Conservation (phyloP, 371 early-diverging fungal genomes). For the Syncephalastrum contaminatum region DNA sequence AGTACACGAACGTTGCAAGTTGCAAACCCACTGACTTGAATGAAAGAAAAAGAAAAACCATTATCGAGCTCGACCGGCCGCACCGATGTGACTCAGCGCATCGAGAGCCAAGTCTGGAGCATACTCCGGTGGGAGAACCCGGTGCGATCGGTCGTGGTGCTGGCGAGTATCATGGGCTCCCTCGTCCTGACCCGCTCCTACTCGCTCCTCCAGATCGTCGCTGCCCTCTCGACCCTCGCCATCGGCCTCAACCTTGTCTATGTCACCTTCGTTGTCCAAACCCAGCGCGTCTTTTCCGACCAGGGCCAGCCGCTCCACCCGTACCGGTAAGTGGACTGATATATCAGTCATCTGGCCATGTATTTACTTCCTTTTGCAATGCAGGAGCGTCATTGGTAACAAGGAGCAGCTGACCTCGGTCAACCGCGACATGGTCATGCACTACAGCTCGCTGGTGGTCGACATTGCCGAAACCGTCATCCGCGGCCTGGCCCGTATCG, state of each 20-base stretch:
- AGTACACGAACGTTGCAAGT: too few relatives aligned
- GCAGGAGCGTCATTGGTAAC: conserved; percentile 29
- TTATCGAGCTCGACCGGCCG: conserved; percentile 4
- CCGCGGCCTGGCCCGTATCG: conserved; percentile 39
- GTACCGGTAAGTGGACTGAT: conserved; percentile 23
- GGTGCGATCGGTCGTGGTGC: conserved; percentile 30
- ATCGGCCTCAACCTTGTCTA: conserved; percentile 43
- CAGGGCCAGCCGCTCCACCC: conserved; percentile 32
- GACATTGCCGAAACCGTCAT: conserved; percentile 36
- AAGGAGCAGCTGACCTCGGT: conserved; percentile 16
- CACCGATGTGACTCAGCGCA: conserved; percentile 36
- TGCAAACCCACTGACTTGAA: too few relatives aligned
- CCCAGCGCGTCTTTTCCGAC: conserved; percentile 29
- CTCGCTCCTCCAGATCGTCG: conserved; percentile 36
- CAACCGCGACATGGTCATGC: conserved; percentile 25
- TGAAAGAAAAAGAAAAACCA: too few relatives aligned
- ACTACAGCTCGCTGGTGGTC: conserved; percentile 28
- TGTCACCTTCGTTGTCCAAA: conserved; percentile 35
- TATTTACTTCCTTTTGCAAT: neutral
- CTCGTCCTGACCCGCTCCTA: conserved; percentile 38
- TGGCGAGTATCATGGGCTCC: conserved; percentile 22
- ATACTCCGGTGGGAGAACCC: conserved; percentile 45
- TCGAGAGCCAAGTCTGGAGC: conserved; percentile 24
- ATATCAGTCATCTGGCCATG: neutral
- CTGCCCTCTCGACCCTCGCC: conserved; percentile 30